Percentiles rank a stretch among this genome's conserved stretches.
Conservation (phyloP, 192 early-diverging fungal genomes). For the Dispira simplex region DNA sequence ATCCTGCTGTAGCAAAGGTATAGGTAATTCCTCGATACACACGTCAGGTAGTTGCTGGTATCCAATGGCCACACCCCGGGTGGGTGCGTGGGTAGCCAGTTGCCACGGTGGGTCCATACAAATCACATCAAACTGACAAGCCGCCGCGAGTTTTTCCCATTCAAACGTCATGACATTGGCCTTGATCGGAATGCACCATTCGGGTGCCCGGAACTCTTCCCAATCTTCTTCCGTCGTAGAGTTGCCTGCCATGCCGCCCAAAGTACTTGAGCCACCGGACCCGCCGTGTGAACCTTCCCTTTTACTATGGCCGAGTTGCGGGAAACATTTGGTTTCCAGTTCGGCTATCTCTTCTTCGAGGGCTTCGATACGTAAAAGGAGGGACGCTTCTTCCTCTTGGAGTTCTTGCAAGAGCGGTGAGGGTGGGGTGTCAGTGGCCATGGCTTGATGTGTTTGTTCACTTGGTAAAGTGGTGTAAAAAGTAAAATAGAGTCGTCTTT, state of each 20-base stretch:
- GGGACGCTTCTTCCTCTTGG: conserved; percentile 32
- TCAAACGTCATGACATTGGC: conserved; percentile 94
- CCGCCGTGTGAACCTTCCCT: conserved; percentile 5
- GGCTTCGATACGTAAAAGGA: conserved; percentile 35
- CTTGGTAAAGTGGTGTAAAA: too few relatives aligned
- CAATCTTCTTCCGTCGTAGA: conserved; percentile 21
- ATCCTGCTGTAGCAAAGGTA: conserved; percentile 65
- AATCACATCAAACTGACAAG: conserved; percentile 87
- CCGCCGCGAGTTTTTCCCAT: conserved; percentile 63
- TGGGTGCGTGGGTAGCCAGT: conserved; percentile 83
- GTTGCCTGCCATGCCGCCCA: background rate
- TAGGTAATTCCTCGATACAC: conserved; percentile 83
- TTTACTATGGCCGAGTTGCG: conserved; percentile 13
- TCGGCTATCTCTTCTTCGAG: conserved; percentile 35
- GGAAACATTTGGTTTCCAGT: conserved; percentile 31
- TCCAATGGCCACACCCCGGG: conserved; percentile 83
- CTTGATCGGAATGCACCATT: conserved; percentile 91
- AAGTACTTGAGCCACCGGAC: conserved; percentile 3
- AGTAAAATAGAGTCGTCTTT: too few relatives aligned
- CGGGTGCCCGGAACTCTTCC: conserved; percentile 76
- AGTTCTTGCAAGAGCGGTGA: conserved; percentile 13
- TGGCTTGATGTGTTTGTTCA: too few relatives aligned
- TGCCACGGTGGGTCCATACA: conserved; percentile 97
- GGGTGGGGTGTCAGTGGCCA: too few relatives aligned
- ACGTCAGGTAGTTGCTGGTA: conserved; percentile 93